Base-by-base conservation (phyloP, 83 land plant species). In the Isoetes engelmannii region DNA sequence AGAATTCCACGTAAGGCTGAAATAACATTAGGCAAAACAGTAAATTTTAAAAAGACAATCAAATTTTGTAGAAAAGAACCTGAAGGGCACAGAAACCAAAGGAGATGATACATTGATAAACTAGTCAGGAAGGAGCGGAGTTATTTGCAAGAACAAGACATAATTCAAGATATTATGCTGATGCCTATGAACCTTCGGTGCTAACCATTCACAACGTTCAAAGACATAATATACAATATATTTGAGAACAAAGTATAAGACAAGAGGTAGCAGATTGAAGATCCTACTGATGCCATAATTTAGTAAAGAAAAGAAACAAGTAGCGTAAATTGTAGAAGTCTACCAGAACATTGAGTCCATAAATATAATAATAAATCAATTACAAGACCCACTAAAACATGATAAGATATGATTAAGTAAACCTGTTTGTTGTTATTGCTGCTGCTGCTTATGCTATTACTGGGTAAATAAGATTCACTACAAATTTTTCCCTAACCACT, bases 191-290 rank as follows among this genome's bases (percentile, higher is more conserved):
- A 72, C 74, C 45, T 72, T 69, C 13, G 47, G 47, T 8, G 74
- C 74, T 8, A 72, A 43, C 69, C 74, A 63, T 44, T 72, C 74
- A 48, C 74, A 72, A 0, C 74, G 74, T 51, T 72, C 74, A 6
- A 62, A 72, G 57, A 62, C 62, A 57, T 72, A 64, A 44, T 72
- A 72, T 13, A 72, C 74, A 64, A 72, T 63, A 9, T 72, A 70
- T 57, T 72, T 64, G 28, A 72, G 43, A 5, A 72, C 64, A 41
- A 48, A 63, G 54, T 50, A n/a, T n/a, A 42, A 5, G 74, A 72
- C 21, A 72, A 57, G 7, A 49, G 1, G 70, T 72, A 72, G 37
- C 74, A 72, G 3, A 63, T 6, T 47, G 74, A 44, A 63, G 74
- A 72, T 49, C 74, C 74, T 19, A 51, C 47, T n/a, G 69, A 18